Percentiles rank a stretch among this genome's conserved stretches.
Conservation (phyloP, 1,139 yeast genomes). For the Suhomyces atakaporum region DNA sequence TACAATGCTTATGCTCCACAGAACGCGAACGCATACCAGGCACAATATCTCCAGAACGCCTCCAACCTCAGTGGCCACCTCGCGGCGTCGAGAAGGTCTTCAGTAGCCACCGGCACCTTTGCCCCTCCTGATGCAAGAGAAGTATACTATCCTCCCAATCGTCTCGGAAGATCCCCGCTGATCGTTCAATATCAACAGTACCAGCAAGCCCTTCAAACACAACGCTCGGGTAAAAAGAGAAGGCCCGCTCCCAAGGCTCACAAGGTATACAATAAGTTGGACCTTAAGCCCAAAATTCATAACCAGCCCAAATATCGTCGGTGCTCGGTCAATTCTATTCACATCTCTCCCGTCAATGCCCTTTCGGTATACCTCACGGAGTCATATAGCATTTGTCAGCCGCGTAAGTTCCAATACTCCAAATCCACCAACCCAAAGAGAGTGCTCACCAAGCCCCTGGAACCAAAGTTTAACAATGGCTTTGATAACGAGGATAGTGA, state of each 20-base stretch:
- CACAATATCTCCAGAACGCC: conserved; percentile 14
- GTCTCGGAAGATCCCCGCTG: conserved; percentile 36
- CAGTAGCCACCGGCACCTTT: conserved; percentile 13
- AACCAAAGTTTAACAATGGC: conserved; percentile 80
- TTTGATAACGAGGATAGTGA: conserved; percentile 87
- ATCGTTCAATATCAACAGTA: conserved; percentile 43
- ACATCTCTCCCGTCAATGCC: conserved; percentile 84
- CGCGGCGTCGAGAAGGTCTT: conserved; percentile 16
- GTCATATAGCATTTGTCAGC: conserved; percentile 84
- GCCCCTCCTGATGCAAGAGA: conserved; percentile 10
- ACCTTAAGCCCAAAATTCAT: conserved; percentile 64
- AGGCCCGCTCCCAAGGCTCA: conserved; percentile 42
- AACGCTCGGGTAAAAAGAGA: conserved; percentile 22
- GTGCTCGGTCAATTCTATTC: conserved; percentile 75
- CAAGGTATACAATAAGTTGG: conserved; percentile 46
- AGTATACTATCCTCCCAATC: conserved; percentile 14
- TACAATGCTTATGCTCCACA: conserved; percentile 11
- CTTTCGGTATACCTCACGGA: conserved; percentile 76
- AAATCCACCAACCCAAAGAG: conserved; percentile 87
- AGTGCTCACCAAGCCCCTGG: conserved; percentile 90
- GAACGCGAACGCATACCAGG: conserved; percentile 11
- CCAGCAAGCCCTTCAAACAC: conserved; percentile 34
- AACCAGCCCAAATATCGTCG: conserved; percentile 76
- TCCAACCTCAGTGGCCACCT: conserved; percentile 11
- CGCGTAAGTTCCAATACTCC: conserved; percentile 77